Evolutionary conservation across 164 flowering plant species (phyloP), one percentile per base, ranked within the genome.

Genomic region (Amborella trichopoda): DNA sequence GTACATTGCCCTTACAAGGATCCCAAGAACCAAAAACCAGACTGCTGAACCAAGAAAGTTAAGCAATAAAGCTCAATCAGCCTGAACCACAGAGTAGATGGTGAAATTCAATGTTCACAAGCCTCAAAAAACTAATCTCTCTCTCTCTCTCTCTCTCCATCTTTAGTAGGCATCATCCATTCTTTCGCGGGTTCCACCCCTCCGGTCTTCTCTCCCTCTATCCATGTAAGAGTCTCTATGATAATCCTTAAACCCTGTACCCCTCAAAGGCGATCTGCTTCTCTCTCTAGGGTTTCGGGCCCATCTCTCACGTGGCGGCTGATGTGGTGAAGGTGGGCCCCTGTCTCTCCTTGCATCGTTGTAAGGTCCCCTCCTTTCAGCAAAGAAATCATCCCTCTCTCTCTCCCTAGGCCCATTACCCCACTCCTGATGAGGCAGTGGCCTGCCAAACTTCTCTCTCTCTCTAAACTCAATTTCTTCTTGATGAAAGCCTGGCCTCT

Each of bases 261-360:
- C 71, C 59, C 83, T 72, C 3, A 78, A 21, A 0, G 97, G 97
- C 0, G 97, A 88, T 5, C 90, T 62, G 61, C 95, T 89, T 58
- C 95, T 68, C 58, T 73, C 87, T 58, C 97, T 72, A 1, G 42
- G 24, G 53, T 70, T 83, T 32, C 67, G 78, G 5, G 49, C 56
- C 93, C 93, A 85, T 19, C 76, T 71, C 23, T 66, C 85, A 44
- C 74, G 77, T 33, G 43, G 59, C 17, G 68, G 62, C 18, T 44
- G 62, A 3, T 53, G 52, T 11, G 73, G 61, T 11, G 73, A 67
- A 2, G 48, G 73, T 3, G 74, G 69, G 21, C 81, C 66, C 19
- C 50, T 61, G 20, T 26, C 28, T 9, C 23, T 38, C 11, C 24
- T 14, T 33, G 23, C 20, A 59, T 55, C 28, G 48, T 66, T 68